These are phyloP conservation scores for Eremothecium sinecaudum DNA, from an alignment of 1,139 yeast genomes.

Conservation along the genomic window DNA sequence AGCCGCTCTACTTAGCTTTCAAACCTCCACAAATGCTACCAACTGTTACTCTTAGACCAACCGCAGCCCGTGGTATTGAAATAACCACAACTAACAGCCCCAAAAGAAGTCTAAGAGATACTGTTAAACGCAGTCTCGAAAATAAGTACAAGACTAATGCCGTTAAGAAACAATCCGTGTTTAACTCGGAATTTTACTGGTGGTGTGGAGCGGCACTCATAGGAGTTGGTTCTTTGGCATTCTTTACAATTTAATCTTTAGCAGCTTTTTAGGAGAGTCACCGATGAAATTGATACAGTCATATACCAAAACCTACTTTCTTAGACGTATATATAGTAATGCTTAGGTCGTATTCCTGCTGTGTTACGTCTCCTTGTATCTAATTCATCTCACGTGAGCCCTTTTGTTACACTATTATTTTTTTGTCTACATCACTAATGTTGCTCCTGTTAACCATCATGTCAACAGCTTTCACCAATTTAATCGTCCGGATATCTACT, in stretches of 20 bases:
- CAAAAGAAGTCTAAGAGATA: constrained; percentile 35
- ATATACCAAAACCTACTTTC: no score
- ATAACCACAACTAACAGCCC: constrained; percentile 18
- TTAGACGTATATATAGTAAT: no score
- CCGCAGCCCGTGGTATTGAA: constrained; percentile 37
- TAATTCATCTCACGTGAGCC: no score
- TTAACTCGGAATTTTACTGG: constrained; percentile 21
- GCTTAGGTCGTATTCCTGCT: no score
- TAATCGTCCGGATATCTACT: no score
- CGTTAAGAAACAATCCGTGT: constrained; percentile 12
- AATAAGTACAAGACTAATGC: constrained; percentile 77
- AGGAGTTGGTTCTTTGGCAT: constrained; percentile 25
- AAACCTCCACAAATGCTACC: constrained; percentile 95
- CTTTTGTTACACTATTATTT: no score
- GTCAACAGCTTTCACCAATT: no score
- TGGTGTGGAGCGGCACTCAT: constrained; percentile 23
- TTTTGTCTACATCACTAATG: no score
- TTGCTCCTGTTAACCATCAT: no score
- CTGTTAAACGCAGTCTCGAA: constrained; percentile 63
- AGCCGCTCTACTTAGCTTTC: constrained; percentile 85
- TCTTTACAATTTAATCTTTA: constrained; percentile 15
- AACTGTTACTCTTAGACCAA: constrained; percentile 81
- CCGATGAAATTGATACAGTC: no score
- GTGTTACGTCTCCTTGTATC: no score
- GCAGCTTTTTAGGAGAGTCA: no score